phyloP scores from a whole-genome alignment of 2,329 filamentous ascomycete genomes.

The Monosporascus sp. region DNA sequence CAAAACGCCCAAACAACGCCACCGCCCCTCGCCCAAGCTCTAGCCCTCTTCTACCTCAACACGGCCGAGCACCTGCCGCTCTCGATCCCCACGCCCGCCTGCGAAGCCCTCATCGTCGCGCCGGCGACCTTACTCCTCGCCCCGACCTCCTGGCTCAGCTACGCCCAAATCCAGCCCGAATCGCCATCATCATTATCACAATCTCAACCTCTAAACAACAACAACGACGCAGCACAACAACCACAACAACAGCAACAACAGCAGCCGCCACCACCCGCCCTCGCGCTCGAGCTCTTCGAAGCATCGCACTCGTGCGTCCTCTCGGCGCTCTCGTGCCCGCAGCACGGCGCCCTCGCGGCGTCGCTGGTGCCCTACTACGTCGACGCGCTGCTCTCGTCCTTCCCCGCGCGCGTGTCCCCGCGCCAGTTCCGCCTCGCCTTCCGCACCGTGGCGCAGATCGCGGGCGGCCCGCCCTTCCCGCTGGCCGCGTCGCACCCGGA shows the following conservation, averaged over 20 bases:
- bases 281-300: constrained; percentile 66
- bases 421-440: constrained; percentile 87
- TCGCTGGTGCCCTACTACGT: constrained; percentile 78
- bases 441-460: constrained; percentile 75
- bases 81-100: constrained; percentile 57
- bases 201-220: not conserved
- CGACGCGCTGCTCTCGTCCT: constrained; percentile 71
- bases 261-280: constrained; percentile 34
- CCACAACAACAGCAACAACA: no score
- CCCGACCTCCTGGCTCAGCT: constrained; percentile 21
- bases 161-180: constrained; percentile 20
- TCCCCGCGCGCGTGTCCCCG: constrained; percentile 71
- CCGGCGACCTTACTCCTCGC: constrained; percentile 70
- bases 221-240: no score
- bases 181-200: not conserved
- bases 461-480: constrained; percentile 66
- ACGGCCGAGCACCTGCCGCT: constrained; percentile 78
- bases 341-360: constrained; percentile 65
- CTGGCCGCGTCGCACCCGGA: constrained; percentile 68
- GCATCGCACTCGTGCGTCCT: constrained; percentile 79
- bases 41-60: constrained; percentile 88
- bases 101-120: constrained; percentile 67
- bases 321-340: constrained; percentile 72
- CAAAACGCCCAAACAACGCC: constrained; percentile 40
- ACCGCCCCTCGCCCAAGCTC: constrained; percentile 61